Percentiles rank a stretch among this genome's conserved stretches.
These are phyloP conservation scores for Laetiporus sulphureus DNA, from an alignment of 1,284 basidiomycete species.

Conservation along the genomic window DNA sequence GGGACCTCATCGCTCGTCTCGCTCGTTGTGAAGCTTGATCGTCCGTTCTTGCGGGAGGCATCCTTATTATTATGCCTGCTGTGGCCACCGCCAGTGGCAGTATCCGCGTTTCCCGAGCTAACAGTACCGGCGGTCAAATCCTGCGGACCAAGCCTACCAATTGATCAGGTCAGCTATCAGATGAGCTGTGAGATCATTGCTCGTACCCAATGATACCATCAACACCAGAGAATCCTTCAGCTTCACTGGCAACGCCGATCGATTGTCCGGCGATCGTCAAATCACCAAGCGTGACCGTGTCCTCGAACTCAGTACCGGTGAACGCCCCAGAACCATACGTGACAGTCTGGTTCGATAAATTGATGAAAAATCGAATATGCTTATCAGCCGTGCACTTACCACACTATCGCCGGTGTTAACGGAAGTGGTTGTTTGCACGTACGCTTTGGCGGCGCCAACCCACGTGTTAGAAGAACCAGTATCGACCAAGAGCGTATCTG, in stretches of 20 bases:
- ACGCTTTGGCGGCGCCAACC: constrained; percentile 49
- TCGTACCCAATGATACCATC: constrained; percentile 49
- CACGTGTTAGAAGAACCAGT: constrained; percentile 54
- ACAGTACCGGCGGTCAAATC: constrained; percentile 36
- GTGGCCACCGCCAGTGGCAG: neutral
- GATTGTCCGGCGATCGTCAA: constrained; percentile 38
- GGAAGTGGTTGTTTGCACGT: constrained; percentile 43
- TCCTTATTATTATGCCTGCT: neutral
- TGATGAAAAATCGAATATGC: too few relatives aligned
- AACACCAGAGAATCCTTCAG: constrained; percentile 33
- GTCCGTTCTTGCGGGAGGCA: constrained; percentile 32
- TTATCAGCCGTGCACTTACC: constrained; percentile 29
- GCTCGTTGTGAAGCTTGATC: constrained; percentile 36
- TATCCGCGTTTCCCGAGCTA: constrained; percentile 1
- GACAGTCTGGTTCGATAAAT: constrained; percentile 33
- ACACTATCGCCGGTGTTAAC: constrained; percentile 23
- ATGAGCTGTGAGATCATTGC: neutral
- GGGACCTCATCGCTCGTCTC: constrained; percentile 27
- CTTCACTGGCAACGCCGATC: constrained; percentile 46
- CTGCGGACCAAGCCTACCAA: constrained; percentile 38
- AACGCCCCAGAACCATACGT: constrained; percentile 48
- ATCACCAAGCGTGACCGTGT: constrained; percentile 29
- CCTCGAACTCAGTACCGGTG: constrained; percentile 40
- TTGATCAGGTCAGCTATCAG: neutral
- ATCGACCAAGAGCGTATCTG: constrained; percentile 26